Conservation (phyloP, 495 filamentous ascomycete genomes). For the Bacidia gigantensis region DNA sequence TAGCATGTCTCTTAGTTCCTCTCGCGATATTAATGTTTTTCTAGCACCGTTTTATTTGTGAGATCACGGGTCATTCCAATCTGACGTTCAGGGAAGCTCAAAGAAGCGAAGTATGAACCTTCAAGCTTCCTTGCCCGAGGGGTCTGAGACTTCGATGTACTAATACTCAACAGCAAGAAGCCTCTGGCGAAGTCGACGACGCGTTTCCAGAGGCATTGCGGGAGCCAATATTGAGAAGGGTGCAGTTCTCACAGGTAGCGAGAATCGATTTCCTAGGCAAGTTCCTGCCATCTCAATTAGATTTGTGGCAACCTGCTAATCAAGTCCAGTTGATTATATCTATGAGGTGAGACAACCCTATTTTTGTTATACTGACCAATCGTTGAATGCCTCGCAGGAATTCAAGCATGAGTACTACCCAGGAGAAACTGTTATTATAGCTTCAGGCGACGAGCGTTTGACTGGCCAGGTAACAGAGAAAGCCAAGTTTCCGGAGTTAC, state of each 20-base stretch:
- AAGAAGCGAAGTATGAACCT: slow-evolving; percentile 69
- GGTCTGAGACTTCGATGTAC: neutral
- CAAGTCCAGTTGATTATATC: slow-evolving; percentile 44
- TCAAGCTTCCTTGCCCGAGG: neutral
- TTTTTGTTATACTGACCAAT: neutral
- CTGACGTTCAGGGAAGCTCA: slow-evolving; percentile 89
- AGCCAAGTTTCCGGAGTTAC: slow-evolving; percentile 53
- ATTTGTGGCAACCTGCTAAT: neutral
- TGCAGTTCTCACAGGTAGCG: slow-evolving; percentile 83
- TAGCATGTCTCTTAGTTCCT: neutral
- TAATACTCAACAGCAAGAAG: slow-evolving; percentile 46
- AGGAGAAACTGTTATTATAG: slow-evolving; percentile 69
- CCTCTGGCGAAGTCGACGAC: slow-evolving; percentile 77
- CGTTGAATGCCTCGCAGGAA: slow-evolving; percentile 41
- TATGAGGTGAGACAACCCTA: slow-evolving; percentile 38
- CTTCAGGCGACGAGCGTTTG: slow-evolving; percentile 53
- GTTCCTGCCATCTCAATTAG: slow-evolving; percentile 15
- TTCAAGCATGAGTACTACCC: slow-evolving; percentile 92
- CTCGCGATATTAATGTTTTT: neutral
- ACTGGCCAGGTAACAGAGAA: slow-evolving; percentile 78
- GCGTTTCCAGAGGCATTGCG: slow-evolving; percentile 85
- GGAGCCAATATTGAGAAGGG: slow-evolving; percentile 73
- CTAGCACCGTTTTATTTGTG: slow-evolving; percentile 80
- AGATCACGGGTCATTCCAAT: slow-evolving; percentile 86
- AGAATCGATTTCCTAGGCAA: slow-evolving; percentile 80